phyloP scores from a whole-genome alignment of 139 green algal species.

The Micractinium conductrix region DNA sequence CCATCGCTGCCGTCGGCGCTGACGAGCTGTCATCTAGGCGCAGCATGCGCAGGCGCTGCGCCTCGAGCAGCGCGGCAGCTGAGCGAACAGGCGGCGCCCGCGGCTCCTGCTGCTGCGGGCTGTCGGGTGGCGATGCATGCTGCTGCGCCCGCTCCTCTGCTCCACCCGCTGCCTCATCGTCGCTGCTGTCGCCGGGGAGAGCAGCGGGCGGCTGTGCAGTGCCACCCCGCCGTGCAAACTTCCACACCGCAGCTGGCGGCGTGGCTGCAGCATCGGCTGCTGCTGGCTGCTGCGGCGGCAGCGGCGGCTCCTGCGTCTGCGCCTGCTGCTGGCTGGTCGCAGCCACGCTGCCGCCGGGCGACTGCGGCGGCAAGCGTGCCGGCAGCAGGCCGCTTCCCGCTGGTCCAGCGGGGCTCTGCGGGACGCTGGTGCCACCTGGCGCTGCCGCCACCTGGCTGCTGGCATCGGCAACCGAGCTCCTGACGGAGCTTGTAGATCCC shows the following conservation, averaged over 20 bases:
- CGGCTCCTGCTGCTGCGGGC: background rate
- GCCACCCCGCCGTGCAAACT: background rate
- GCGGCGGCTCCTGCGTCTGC: background rate
- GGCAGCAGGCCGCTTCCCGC: background rate
- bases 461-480: background rate
- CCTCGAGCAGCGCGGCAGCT: conserved; percentile 25
- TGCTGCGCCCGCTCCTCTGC: background rate
- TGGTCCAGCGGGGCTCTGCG: background rate
- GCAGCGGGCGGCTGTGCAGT: background rate
- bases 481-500: too few relatives aligned
- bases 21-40: conserved; percentile 1
- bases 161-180: background rate
- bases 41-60: conserved; percentile 44
- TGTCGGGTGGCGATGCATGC: background rate
- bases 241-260: background rate
- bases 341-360: background rate
- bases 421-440: background rate
- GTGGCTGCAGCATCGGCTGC: background rate
- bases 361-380: background rate
- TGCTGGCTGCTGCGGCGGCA: background rate
- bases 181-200: background rate
- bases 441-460: background rate
- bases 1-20: background rate
- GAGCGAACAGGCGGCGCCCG: background rate
- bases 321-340: too few relatives aligned